Base-by-base conservation (phyloP, 2,329 filamentous ascomycete genomes). In the Mycocentrospora acerina region DNA sequence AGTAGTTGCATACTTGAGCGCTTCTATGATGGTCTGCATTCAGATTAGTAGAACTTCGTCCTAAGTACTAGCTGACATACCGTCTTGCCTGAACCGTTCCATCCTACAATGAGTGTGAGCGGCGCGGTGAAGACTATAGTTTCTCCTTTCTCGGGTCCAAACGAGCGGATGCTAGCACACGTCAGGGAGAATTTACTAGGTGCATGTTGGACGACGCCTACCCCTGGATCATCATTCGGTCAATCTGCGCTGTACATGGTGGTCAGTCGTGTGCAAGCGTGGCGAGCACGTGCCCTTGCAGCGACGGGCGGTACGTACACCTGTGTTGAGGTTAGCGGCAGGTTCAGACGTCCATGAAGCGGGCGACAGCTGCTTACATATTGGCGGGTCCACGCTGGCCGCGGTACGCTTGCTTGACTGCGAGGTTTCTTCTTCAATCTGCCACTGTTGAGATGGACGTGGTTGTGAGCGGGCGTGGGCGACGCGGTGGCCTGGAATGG, bases 31-130 rank as follows among this genome's bases (percentile, higher is more conserved):
- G 41, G 93, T 97, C 74, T 80, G 43, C 17, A 29, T 16, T 25
- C 3, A 17, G n/a, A 33, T 46, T 17, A 44, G 13, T 33, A 13
- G 25, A 25, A 24, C n/a, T n/a, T 18, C 4, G 29, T 10, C 7
- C 16, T 7, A 18, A 17, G 18, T 28, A 18, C 12, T 17, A 52
- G 5, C 8, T 3, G 10, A 38, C 66, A 29, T 70, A 80, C 77
- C 8, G 93, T 98, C 73, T 98, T 98, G 46, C 93, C 93, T 1
- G 91, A 97, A 38, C 93, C 93, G 72, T 98, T 98, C 70, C 90
- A 88, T 42, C 93, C 93, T 42, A 98, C 94, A 54, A 98, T 98
- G 46, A 98, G 79, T 10, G 93, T 98, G 40, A 98, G 78, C 17
- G 93, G 94, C 1, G 88, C 86, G 51, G 90, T 83, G 67, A 98